Conservation (phyloP, 345 rosid species). For the Arabis alpina region DNA sequence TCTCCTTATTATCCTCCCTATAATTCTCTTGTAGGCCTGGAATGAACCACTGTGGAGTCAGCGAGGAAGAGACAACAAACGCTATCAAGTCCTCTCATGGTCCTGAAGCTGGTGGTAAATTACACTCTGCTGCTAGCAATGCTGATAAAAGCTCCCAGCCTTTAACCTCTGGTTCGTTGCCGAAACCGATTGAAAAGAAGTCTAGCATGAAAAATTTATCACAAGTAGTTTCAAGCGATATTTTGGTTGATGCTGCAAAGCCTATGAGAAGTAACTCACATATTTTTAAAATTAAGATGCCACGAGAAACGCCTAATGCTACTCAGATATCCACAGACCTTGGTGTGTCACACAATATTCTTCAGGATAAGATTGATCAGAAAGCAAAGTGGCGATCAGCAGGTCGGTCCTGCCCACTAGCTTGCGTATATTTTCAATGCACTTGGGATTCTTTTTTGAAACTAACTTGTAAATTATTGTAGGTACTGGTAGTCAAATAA, state of each 20-base stretch:
- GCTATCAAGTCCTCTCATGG: constrained; percentile 10
- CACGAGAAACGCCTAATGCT: constrained; percentile 17
- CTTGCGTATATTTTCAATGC: constrained; percentile 24
- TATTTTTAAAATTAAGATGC: constrained; percentile 38
- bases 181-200: constrained; percentile 27
- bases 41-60: constrained; percentile 42
- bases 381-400: constrained; percentile 21
- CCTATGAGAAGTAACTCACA: constrained; percentile 43
- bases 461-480: constrained; percentile 24
- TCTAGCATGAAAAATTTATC: constrained; percentile 19
- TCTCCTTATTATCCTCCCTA: constrained; percentile 28
- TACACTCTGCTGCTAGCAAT: constrained; percentile 30
- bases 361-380: constrained; percentile 27
- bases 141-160: constrained; percentile 30
- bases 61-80: constrained; percentile 38
- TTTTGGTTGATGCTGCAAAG: constrained; percentile 41
- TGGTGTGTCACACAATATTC: constrained; percentile 18
- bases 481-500: constrained; percentile 49
- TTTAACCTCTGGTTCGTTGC: constrained; percentile 30
- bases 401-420: constrained; percentile 28
- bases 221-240: constrained; percentile 25
- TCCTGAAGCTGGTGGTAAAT: constrained; percentile 37
- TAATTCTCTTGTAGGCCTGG: constrained; percentile 43
- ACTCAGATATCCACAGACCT: constrained; percentile 30
- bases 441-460: background rate